Base-by-base conservation (phyloP, 1,139 yeast species). In the Protomyces inouyei region DNA sequence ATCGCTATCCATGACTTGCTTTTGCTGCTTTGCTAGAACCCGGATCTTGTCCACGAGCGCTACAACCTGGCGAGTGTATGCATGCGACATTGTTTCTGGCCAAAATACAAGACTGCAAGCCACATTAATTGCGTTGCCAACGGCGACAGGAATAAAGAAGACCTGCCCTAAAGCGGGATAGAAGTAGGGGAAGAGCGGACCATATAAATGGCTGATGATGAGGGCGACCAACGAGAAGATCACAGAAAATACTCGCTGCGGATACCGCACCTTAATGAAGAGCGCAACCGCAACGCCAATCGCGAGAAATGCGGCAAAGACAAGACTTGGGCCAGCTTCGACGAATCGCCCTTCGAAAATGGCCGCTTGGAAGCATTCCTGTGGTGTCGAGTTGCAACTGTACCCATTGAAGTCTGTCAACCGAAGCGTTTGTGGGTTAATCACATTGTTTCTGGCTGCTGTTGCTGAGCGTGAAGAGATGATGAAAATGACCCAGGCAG, bases 81-180 rank as follows among this genome's bases (percentile, higher is more conserved):
- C 59, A 57, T 54, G 56, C 21, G 64, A 65, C 55, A 64, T 54
- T 5, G 68, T 65, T 48, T 64, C 57, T 12, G 68, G 68, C 57
- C 59, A 59, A 37, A 66, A 53, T n/a, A 63, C 9, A 18, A 66
- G 23, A 14, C 65, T 35, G 38, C 64, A 57, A 12, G 45, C 66
- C 12, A 63, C 51, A 40, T 52, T 61, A 23, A 66, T 51, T n/a
- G 63, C 67, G 14, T 43, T 45, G 36, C 65, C 65, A 5, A 57
- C 36, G 5, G 57, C 64, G 10, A 56, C 23, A 16, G 67, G 66
- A 9, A 56, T 25, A 46, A 57, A 48, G 36, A 65, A 51, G 16
- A 45, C 35, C 23, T 53, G 21, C 6, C 67, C 66, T 16, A 65
- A 53, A 9, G 28, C 23, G 12, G 65, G 64, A 40, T 48, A 61